Evolutionary conservation across 257 asterid genomes (phyloP).

Genomic region (Datura wrightii): DNA sequence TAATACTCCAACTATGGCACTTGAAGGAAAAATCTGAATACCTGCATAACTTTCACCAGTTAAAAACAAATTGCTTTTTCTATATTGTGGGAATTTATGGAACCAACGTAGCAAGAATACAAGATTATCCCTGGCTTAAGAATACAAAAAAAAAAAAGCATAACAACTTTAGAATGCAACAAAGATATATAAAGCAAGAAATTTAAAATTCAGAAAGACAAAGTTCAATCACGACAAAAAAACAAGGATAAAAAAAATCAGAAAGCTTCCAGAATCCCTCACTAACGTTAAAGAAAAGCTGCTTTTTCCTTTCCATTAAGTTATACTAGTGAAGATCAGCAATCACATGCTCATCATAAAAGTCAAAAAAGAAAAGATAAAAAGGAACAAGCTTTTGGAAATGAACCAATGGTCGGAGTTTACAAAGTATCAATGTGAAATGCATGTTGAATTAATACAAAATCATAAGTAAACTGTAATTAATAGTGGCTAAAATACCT

Average conservation of each 20-base stretch:
- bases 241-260: neutral
- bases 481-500: constrained; percentile 40
- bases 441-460: constrained; percentile 19
- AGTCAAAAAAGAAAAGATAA: neutral
- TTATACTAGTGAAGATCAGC: neutral
- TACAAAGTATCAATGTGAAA: neutral
- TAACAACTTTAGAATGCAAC: constrained; percentile 37
- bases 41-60: constrained; percentile 86
- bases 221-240: neutral
- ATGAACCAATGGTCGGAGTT: constrained; percentile 8
- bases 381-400: constrained; percentile 26
- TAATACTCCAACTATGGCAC: neutral
- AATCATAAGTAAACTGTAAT: neutral
- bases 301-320: neutral
- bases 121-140: constrained; percentile 67
- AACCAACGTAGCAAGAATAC: constrained; percentile 69
- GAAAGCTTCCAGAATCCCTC: constrained; percentile 12
- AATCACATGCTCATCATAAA: constrained; percentile 26
- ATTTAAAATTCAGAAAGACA: neutral
- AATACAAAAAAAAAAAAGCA: constrained; percentile 27
- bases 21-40: constrained; percentile 27
- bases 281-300: neutral
- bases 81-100: constrained; percentile 61
- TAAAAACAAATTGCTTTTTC: constrained; percentile 53
- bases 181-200: constrained; percentile 12